Percentiles rank a stretch among this genome's conserved stretches.
phyloP scores from a whole-genome alignment of 2,329 filamentous ascomycete genomes.

The Botryotinia globosa region DNA sequence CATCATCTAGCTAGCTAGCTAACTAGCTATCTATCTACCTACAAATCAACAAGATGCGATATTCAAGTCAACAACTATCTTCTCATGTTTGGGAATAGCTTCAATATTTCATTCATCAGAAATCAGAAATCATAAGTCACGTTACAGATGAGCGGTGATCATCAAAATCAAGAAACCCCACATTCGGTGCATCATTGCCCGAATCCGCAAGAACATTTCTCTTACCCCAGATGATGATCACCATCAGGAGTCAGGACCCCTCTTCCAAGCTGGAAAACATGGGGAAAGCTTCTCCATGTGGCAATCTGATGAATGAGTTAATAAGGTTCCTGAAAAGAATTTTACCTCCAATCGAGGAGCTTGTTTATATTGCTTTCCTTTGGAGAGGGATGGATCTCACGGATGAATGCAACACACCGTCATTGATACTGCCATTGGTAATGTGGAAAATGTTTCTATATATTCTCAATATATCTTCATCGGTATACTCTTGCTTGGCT shows the following conservation, averaged over 20 bases:
- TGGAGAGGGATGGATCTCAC: neutral
- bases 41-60: no score
- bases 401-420: neutral
- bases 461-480: slow-evolving; percentile 1
- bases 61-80: neutral
- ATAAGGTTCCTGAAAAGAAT: slow-evolving; percentile 18
- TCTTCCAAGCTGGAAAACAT: slow-evolving; percentile 19
- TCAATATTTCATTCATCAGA: neutral
- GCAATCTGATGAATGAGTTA: neutral
- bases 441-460: neutral
- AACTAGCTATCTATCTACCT: neutral
- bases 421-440: neutral
- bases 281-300: neutral
- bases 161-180: neutral
- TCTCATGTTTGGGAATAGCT: slow-evolving; percentile 6
- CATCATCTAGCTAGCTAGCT: neutral
- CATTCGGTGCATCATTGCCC: slow-evolving; percentile 14
- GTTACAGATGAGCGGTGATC: neutral
- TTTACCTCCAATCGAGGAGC: slow-evolving; percentile 28
- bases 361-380: neutral
- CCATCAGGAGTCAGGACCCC: slow-evolving; percentile 13
- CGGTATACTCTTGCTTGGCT: neutral
- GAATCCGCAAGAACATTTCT: slow-evolving; percentile 5
- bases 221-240: slow-evolving; percentile 9
- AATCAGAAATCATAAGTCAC: no score